Percentiles rank a stretch among this genome's conserved stretches.
Evolutionary conservation across 1,284 basidiomycete genomes (phyloP).

Genomic region (Ustilago loliicola): DNA sequence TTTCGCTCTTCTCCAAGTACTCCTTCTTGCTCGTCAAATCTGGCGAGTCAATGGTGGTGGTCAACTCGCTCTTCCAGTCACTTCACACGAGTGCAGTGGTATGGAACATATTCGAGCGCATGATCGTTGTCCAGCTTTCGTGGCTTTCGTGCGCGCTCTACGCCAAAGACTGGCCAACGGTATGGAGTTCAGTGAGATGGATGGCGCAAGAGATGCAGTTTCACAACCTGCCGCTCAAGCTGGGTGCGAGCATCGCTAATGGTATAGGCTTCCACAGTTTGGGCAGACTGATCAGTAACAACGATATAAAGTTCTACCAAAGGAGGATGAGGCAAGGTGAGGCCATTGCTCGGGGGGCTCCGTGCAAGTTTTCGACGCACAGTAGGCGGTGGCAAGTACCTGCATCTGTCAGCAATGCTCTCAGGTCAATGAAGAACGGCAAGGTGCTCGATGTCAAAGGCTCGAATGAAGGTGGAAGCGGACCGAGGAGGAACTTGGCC

Average conservation of each 20-base stretch:
- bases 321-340: constrained; percentile 60
- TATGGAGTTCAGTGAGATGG: constrained; percentile 53
- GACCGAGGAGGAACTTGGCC: constrained; percentile 16
- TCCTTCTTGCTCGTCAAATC: constrained; percentile 81
- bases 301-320: constrained; percentile 58
- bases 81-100: constrained; percentile 74
- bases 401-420: neutral
- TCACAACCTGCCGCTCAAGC: constrained; percentile 60
- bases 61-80: constrained; percentile 80
- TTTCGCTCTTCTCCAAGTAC: constrained; percentile 83
- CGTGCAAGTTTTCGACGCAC: constrained; percentile 26
- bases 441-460: neutral
- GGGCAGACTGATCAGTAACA: constrained; percentile 49
- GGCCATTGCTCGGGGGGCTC: constrained; percentile 49
- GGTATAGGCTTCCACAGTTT: constrained; percentile 58
- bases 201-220: constrained; percentile 62
- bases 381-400: constrained; percentile 36
- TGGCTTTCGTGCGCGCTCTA: constrained; percentile 66
- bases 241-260: constrained; percentile 57
- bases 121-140: constrained; percentile 54
- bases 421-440: constrained; percentile 1
- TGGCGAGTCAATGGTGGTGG: constrained; percentile 74
- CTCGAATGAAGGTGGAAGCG: neutral
- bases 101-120: constrained; percentile 56
- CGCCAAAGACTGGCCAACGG: constrained; percentile 46